Percentiles rank a stretch among this genome's conserved stretches.
Conservation (phyloP, 2,329 filamentous ascomycete species). For the Fusarium secorum region DNA sequence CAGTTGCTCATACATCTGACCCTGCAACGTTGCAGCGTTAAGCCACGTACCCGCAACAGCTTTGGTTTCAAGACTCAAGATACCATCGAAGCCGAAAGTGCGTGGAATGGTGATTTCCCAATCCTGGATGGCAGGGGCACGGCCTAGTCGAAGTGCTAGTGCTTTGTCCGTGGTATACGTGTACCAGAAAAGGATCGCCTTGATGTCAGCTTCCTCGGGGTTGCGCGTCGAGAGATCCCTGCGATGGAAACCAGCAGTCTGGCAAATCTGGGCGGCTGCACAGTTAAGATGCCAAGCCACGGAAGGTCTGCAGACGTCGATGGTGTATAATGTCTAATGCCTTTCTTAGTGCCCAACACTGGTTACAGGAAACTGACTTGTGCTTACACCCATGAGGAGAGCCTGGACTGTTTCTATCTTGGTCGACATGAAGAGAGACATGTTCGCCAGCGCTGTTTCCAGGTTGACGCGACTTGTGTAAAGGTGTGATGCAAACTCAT, state of each 20-base stretch:
- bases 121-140: slow-evolving; percentile 65
- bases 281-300: slow-evolving; percentile 70
- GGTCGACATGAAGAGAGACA: slow-evolving; percentile 65
- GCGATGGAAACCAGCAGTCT: slow-evolving; percentile 69
- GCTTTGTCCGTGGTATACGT: slow-evolving; percentile 66
- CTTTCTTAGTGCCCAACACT: not conserved
- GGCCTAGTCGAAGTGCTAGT: slow-evolving; percentile 66
- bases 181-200: slow-evolving; percentile 58
- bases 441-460: slow-evolving; percentile 58
- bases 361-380: too few species aligned
- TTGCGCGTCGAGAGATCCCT: slow-evolving; percentile 44
- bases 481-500: slow-evolving; percentile 51
- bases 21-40: slow-evolving; percentile 62
- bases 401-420: slow-evolving; percentile 64
- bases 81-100: slow-evolving; percentile 53
- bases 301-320: slow-evolving; percentile 68
- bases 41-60: slow-evolving; percentile 63
- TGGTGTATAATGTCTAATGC: slow-evolving; percentile 64
- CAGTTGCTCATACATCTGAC: slow-evolving; percentile 64
- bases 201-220: slow-evolving; percentile 46
- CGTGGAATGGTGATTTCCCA: slow-evolving; percentile 64
- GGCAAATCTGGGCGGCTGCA: slow-evolving; percentile 66
- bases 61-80: slow-evolving; percentile 42
- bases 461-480: slow-evolving; percentile 57
- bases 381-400: slow-evolving; percentile 63